phyloP scores from a whole-genome alignment of 805 yeast species.

The Cyberlindnera galapagoensis region DNA sequence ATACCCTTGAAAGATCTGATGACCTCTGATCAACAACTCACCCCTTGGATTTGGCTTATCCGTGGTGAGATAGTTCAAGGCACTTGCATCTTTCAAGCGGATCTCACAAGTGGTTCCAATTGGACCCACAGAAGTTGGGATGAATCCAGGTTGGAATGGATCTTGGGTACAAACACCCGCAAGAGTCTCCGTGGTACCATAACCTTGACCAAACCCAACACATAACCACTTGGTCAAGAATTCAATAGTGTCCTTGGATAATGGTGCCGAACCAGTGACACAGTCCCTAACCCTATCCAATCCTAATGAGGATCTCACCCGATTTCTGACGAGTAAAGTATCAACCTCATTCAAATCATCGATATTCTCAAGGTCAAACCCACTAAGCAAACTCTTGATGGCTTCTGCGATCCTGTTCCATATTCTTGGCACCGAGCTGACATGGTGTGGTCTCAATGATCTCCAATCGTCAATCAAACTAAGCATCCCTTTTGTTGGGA shows the following conservation, averaged over 20 bases:
- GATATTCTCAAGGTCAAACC: constrained; percentile 7
- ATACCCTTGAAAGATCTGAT: constrained; percentile 33
- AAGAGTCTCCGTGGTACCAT: constrained; percentile 55
- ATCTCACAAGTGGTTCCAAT: constrained; percentile 40
- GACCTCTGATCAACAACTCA: constrained; percentile 49
- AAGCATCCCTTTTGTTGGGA: constrained; percentile 38
- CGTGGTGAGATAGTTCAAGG: constrained; percentile 42
- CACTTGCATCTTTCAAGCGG: constrained; percentile 38
- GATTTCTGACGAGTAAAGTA: constrained; percentile 23
- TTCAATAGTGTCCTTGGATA: constrained; percentile 44
- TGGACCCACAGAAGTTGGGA: constrained; percentile 30
- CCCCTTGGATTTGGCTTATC: constrained; percentile 39
- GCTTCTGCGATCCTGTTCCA: constrained; percentile 46
- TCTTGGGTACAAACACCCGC: constrained; percentile 36
- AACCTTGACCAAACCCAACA: constrained; percentile 43
- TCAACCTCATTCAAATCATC: constrained; percentile 24
- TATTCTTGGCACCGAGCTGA: constrained; percentile 50
- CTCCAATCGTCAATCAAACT: constrained; percentile 45
- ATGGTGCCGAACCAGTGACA: constrained; percentile 56
- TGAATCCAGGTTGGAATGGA: constrained; percentile 7
- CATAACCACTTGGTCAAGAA: constrained; percentile 48
- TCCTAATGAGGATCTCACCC: constrained; percentile 28
- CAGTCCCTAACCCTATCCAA: constrained; percentile 29
- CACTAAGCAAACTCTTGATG: constrained; percentile 28
- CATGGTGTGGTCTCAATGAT: constrained; percentile 37